phyloP scores from a whole-genome alignment of 805 yeast species.

The Metschnikowia orientalis region DNA sequence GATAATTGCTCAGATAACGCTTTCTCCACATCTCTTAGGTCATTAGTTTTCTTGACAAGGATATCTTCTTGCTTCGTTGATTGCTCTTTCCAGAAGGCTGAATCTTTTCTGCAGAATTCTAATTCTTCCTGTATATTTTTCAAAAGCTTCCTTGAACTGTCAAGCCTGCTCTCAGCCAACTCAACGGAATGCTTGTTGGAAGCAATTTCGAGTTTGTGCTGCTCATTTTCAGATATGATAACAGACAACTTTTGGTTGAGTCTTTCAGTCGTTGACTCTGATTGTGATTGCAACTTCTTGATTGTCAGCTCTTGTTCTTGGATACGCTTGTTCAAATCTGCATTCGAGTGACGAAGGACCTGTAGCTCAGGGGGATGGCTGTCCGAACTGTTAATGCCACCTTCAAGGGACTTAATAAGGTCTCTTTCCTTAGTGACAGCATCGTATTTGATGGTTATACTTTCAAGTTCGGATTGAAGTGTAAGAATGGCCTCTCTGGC shows the following conservation, averaged over 20 bases:
- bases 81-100: slow-evolving; percentile 39
- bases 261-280: slow-evolving; percentile 40
- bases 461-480: slow-evolving; percentile 54
- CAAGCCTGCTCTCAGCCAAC: slow-evolving; percentile 49
- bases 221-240: slow-evolving; percentile 29
- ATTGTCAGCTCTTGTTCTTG: slow-evolving; percentile 37
- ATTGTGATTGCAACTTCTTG: slow-evolving; percentile 33
- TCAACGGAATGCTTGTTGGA: slow-evolving; percentile 51
- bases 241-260: slow-evolving; percentile 38
- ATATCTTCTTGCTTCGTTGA: slow-evolving; percentile 36
- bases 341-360: slow-evolving; percentile 24
- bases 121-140: slow-evolving; percentile 29
- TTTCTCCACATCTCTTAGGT: slow-evolving; percentile 51
- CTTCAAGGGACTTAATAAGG: slow-evolving; percentile 40
- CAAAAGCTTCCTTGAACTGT: slow-evolving; percentile 35
- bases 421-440: slow-evolving; percentile 66
- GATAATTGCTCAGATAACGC: slow-evolving; percentile 40
- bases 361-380: slow-evolving; percentile 17
- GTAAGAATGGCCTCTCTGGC: slow-evolving; percentile 67
- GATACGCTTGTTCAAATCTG: slow-evolving; percentile 31
- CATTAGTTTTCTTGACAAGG: slow-evolving; percentile 38
- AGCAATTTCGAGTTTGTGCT: slow-evolving; percentile 47
- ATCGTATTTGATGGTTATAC: slow-evolving; percentile 47
- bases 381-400: slow-evolving; percentile 5
- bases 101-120: slow-evolving; percentile 25